Percentiles rank a stretch among this genome's conserved stretches.
phyloP scores from a whole-genome alignment of 768 basidiomycete genomes.

The Hortiboletus flavorubellus region DNA sequence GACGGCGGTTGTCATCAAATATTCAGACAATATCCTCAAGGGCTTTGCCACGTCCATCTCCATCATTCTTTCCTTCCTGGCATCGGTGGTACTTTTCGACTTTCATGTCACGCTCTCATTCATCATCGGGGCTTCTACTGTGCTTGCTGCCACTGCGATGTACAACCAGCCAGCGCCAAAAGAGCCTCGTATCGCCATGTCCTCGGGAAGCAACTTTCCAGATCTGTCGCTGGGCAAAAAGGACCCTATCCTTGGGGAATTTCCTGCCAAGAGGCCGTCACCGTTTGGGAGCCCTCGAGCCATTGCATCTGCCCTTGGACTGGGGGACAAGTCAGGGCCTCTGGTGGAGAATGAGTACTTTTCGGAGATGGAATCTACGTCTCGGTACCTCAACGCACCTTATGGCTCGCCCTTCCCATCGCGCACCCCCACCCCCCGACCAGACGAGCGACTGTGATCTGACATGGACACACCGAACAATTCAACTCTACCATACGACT shows the following conservation, averaged over 20 bases:
- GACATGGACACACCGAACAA: slow-evolving; percentile 12
- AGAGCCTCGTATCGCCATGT: slow-evolving; percentile 34
- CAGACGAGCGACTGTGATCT: slow-evolving; percentile 31
- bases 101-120: slow-evolving; percentile 87
- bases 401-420: slow-evolving; percentile 50
- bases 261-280: slow-evolving; percentile 44
- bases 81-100: slow-evolving; percentile 87
- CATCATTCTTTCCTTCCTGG: slow-evolving; percentile 93
- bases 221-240: slow-evolving; percentile 45
- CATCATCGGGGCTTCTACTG: slow-evolving; percentile 79
- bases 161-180: slow-evolving; percentile 74
- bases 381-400: slow-evolving; percentile 46
- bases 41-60: slow-evolving; percentile 96
- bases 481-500: slow-evolving; percentile 31
- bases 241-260: slow-evolving; percentile 60
- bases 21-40: slow-evolving; percentile 92
- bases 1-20: slow-evolving; percentile 96
- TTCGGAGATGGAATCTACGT: slow-evolving; percentile 39
- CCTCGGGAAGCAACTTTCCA: slow-evolving; percentile 36
- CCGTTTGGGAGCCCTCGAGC: slow-evolving; percentile 50
- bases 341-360: slow-evolving; percentile 34
- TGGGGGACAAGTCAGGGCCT: slow-evolving; percentile 31
- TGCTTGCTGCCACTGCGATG: slow-evolving; percentile 88
- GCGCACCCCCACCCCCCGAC: slow-evolving; percentile 44
- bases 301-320: slow-evolving; percentile 48